Evolutionary conservation across 2,329 filamentous ascomycete genomes (phyloP).

Genomic region (Aureobasidium sp.): DNA sequence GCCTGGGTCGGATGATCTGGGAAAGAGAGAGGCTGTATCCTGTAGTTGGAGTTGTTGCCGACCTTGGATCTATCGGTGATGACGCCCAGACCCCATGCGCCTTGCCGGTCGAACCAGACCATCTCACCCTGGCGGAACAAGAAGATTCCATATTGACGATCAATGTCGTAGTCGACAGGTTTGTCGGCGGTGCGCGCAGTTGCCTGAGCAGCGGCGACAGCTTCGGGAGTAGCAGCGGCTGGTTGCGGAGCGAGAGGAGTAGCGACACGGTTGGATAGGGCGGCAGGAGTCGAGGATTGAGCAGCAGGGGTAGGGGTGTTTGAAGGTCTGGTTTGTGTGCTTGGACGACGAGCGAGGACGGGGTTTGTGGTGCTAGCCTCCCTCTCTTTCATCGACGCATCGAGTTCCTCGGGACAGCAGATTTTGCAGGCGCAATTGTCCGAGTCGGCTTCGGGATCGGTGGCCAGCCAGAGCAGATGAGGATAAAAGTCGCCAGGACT

Average conservation of each 20-base stretch:
- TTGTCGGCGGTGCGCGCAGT: conserved; percentile 16
- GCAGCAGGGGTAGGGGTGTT: not conserved
- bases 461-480: conserved; percentile 51
- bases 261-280: not conserved
- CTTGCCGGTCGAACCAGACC: conserved; percentile 48
- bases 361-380: conserved; percentile 20
- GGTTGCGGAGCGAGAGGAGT: conserved; percentile 19
- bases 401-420: conserved; percentile 47
- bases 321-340: conserved; percentile 13
- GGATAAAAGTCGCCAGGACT: conserved; percentile 56
- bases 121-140: conserved; percentile 50
- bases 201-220: conserved; percentile 12
- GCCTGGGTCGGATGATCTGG: conserved; percentile 18
- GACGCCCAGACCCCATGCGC: conserved; percentile 49
- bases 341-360: conserved; percentile 21
- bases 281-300: conserved; percentile 10
- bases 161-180: conserved; percentile 42
- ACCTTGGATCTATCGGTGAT: conserved; percentile 41
- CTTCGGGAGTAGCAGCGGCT: conserved; percentile 19
- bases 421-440: conserved; percentile 53
- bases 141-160: conserved; percentile 42
- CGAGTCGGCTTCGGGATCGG: conserved; percentile 46
- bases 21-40: conserved; percentile 36
- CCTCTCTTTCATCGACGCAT: conserved; percentile 27
- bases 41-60: conserved; percentile 22